Conservation (phyloP, 2,329 filamentous ascomycete genomes). For the Cercospora nicotianae region DNA sequence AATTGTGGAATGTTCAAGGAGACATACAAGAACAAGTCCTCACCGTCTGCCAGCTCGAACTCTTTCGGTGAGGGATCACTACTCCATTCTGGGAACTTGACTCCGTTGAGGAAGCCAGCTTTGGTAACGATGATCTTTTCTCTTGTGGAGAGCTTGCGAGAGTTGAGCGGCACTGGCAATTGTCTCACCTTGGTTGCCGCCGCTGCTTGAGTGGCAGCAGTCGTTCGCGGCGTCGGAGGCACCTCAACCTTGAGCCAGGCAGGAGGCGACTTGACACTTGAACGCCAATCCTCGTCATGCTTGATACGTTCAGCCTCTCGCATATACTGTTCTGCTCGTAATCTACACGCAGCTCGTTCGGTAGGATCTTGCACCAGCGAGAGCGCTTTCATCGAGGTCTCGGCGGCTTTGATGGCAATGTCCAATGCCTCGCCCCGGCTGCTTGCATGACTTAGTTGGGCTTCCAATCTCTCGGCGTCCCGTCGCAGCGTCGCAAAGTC, state of each 20-base stretch:
- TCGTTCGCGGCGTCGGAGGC: neutral
- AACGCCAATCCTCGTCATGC: slow-evolving; percentile 33
- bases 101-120: slow-evolving; percentile 77
- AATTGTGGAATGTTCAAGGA: slow-evolving; percentile 8
- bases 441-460: slow-evolving; percentile 27
- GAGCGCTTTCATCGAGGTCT: slow-evolving; percentile 78
- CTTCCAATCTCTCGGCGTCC: slow-evolving; percentile 27
- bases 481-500: slow-evolving; percentile 26
- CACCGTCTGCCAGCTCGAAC: slow-evolving; percentile 58
- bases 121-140: slow-evolving; percentile 77
- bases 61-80: slow-evolving; percentile 58
- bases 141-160: slow-evolving; percentile 64
- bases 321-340: slow-evolving; percentile 69
- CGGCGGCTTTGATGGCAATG: slow-evolving; percentile 73
- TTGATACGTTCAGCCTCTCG: slow-evolving; percentile 76
- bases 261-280: neutral
- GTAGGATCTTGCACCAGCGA: slow-evolving; percentile 58
- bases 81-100: slow-evolving; percentile 84
- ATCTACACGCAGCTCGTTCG: slow-evolving; percentile 66
- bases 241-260: slow-evolving; percentile 15
- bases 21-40: slow-evolving; percentile 63
- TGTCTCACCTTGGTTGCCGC: slow-evolving; percentile 33
- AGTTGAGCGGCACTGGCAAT: slow-evolving; percentile 53
- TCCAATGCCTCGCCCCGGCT: slow-evolving; percentile 62
- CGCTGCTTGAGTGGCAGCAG: slow-evolving; percentile 3